Base-by-base conservation (phyloP, 164 flowering plant genomes). In the Akebia trifoliata region DNA sequence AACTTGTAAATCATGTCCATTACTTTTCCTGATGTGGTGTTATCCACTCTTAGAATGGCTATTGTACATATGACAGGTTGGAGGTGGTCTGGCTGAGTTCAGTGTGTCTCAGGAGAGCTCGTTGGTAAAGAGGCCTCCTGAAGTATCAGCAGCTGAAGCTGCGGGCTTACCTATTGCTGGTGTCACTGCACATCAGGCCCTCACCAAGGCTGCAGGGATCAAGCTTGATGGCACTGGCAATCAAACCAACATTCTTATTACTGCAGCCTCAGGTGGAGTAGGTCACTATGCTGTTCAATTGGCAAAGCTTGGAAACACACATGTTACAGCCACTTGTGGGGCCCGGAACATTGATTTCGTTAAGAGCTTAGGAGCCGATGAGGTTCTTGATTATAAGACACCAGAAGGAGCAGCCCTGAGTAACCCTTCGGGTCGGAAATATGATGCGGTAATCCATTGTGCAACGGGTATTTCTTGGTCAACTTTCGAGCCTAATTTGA, bases 301-400 rank as follows among this genome's bases (percentile, higher is more conserved):
- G 30, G 85, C 80, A 24, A 80, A 80, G 67, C 77, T 77, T 0
- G 80, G 81, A 10, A 79, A 79, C 57, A 46, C 63, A 0, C 78
- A 80, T 22, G 73, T 80, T 8, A 80, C 82, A 4, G 82, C 82
- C 38, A 80, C 82, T 4, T 80, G 85, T 61, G 85, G 82, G 8
- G 75, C 82, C 11, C 74, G 82, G 10, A 80, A 80, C 56, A 63
- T 75, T 8, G 78, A 78, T 14, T 50, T 80, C 6, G 72, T 80
- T 21, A 75, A 70, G 64, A 72, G 72, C 64, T 65, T 80, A 57
- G 80, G 81, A 8, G 84, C 79, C 0, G 84, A 79, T 62, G 84
- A 79, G 54, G 79, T 77, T 36, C 63, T 80, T 10, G 81, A 80
- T 54, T 80, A 75, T 57, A 78, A 63, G 60, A 80, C 76, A 1